Percentiles rank a stretch among this genome's conserved stretches.
These are phyloP conservation scores for Rosa rugosa DNA, from an alignment of 306 rosid genomes.

Conservation along the genomic window DNA sequence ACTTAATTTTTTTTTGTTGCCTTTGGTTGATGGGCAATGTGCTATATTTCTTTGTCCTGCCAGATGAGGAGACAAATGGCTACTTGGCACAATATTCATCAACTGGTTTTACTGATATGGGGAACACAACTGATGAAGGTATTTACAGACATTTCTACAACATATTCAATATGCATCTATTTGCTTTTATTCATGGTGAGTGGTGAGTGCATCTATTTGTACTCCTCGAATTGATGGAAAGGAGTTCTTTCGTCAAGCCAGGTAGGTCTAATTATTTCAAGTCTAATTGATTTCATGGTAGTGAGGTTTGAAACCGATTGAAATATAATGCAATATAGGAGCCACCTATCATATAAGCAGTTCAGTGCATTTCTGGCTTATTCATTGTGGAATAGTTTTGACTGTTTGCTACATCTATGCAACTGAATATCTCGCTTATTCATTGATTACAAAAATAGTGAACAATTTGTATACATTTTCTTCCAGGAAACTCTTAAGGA, in stretches of 20 bases:
- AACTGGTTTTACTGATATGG: slow-evolving; percentile 41
- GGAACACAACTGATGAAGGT: slow-evolving; percentile 70
- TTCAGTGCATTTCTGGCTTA: slow-evolving; percentile 96
- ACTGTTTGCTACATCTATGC: slow-evolving; percentile 11
- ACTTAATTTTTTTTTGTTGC: neutral
- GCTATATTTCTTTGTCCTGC: slow-evolving; percentile 20
- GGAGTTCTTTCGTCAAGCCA: slow-evolving; percentile 95
- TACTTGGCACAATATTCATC: slow-evolving; percentile 41
- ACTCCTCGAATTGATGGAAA: slow-evolving; percentile 93
- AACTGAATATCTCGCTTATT: slow-evolving; percentile 19
- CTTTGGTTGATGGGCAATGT: slow-evolving; percentile 13
- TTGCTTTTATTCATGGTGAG: neutral
- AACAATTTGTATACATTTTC: slow-evolving; percentile 24
- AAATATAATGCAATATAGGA: slow-evolving; percentile 51
- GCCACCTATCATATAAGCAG: slow-evolving; percentile 95
- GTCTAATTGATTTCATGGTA: slow-evolving; percentile 10
- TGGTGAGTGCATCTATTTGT: too few species aligned
- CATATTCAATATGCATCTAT: too few species aligned
- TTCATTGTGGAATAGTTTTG: slow-evolving; percentile 22
- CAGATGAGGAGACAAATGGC: slow-evolving; percentile 70
- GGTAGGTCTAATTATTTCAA: slow-evolving; percentile 43
- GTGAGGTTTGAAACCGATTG: slow-evolving; percentile 26
- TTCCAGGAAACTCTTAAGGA: slow-evolving; percentile 88
- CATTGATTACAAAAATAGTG: slow-evolving; percentile 15
- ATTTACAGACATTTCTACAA: neutral